Evolutionary conservation across 331 rosid species (phyloP).

Genomic region (Cydonia oblonga): DNA sequence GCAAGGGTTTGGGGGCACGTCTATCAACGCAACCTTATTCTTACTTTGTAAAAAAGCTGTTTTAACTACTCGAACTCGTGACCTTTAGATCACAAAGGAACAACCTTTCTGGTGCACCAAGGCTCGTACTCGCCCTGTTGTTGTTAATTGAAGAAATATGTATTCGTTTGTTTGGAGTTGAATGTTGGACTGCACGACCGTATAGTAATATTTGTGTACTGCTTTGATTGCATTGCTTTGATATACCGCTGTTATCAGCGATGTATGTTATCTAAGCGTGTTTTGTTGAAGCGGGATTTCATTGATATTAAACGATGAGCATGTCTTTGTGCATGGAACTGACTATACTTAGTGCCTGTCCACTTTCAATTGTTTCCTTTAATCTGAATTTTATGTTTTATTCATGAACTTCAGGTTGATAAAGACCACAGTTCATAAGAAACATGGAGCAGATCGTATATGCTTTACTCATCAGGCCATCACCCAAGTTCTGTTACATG

Average conservation of each 20-base stretch:
- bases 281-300: too few relatives aligned
- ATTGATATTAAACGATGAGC: too few relatives aligned
- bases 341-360: background rate
- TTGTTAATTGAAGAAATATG: background rate
- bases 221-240: background rate
- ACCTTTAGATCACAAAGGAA: too few relatives aligned
- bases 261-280: too few relatives aligned
- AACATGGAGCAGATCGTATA: constrained; percentile 81
- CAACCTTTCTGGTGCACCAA: too few relatives aligned
- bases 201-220: too few relatives aligned
- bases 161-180: too few relatives aligned
- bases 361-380: background rate
- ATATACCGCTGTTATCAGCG: too few relatives aligned
- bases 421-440: constrained; percentile 86
- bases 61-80: too few relatives aligned
- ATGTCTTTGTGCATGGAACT: background rate
- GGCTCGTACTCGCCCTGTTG: background rate
- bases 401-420: constrained; percentile 48
- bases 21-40: rapidly evolving
- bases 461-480: constrained; percentile 74
- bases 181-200: too few relatives aligned
- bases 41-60: rapidly evolving
- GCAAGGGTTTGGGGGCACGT: rapidly evolving
- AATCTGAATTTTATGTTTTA: background rate
- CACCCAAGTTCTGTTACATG: constrained; percentile 79